phyloP scores from a whole-genome alignment of 805 yeast species.

The Ogataea salicorniae region DNA sequence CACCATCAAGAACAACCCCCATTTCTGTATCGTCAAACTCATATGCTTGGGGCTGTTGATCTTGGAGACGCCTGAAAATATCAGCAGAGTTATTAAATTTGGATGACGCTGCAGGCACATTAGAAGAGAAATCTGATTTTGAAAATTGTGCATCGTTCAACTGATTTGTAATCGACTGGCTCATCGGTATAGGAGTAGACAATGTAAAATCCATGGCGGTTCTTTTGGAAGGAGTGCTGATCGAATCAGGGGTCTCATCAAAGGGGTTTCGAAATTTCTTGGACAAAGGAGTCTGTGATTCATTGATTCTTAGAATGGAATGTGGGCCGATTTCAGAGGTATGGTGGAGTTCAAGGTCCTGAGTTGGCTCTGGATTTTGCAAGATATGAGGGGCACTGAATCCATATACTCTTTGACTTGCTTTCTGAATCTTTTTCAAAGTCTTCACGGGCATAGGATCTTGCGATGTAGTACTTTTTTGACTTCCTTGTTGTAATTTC shows the following conservation, averaged over 20 bases:
- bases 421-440: too few relatives aligned
- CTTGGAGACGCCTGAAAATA: conserved; percentile 21
- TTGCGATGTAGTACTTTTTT: too few relatives aligned
- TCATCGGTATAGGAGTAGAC: conserved; percentile 1
- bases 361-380: too few relatives aligned
- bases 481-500: too few relatives aligned
- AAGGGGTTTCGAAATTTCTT: conserved; percentile 35
- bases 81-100: conserved; percentile 13
- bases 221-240: conserved; percentile 11
- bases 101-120: neutral
- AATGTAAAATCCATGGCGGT: neutral
- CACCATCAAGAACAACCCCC: conserved; percentile 23
- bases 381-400: too few relatives aligned
- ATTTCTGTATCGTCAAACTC: conserved; percentile 22
- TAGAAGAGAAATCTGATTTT: neutral
- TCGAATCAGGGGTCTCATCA: conserved; percentile 25
- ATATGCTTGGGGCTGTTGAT: conserved; percentile 15
- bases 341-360: too few relatives aligned
- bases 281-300: conserved; percentile 24
- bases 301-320: conserved; percentile 7
- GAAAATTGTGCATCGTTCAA: neutral
- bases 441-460: too few relatives aligned
- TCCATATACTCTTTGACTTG: too few relatives aligned
- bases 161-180: neutral
- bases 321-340: too few relatives aligned